Evolutionary conservation across 148 eudicot genomes (phyloP).

Genomic region (Vaccinium macrocarpon): DNA sequence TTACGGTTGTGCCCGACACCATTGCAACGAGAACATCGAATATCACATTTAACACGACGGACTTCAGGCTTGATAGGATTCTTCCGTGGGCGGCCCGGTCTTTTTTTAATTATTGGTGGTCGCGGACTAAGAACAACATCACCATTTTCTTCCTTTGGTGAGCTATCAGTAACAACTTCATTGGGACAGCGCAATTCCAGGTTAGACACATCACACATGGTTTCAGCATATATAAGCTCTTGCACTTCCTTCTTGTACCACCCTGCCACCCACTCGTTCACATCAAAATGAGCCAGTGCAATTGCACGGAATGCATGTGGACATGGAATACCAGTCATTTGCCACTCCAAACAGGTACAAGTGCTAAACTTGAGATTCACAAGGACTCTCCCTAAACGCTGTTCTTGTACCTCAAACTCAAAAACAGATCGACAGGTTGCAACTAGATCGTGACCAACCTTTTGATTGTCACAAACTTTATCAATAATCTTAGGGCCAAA

Average conservation of each 20-base stretch:
- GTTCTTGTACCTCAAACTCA: conserved; percentile 15
- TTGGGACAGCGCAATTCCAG: not conserved
- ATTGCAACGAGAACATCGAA: conserved; percentile 9
- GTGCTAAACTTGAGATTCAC: conserved; percentile 10
- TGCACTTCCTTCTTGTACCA: conserved; percentile 13
- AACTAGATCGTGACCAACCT: conserved; percentile 10
- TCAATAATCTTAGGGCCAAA: conserved; percentile 7
- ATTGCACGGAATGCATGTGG: conserved; percentile 12
- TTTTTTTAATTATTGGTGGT: not conserved
- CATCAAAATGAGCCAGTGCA: conserved; percentile 7
- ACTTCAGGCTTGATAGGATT: not conserved
- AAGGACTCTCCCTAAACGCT: not conserved
- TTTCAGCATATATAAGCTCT: not conserved
- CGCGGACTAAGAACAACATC: not conserved
- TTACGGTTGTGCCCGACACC: conserved; percentile 11
- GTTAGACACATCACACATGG: conserved; percentile 2
- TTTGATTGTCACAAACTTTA: conserved; percentile 12
- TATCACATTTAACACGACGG: not conserved
- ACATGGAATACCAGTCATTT: conserved; percentile 15
- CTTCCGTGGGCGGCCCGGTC: conserved; percentile 11
- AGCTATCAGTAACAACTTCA: conserved; percentile 5
- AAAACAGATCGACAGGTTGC: not conserved
- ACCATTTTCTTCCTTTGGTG: not conserved
- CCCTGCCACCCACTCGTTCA: not conserved
- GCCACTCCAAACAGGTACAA: conserved; percentile 16